Percentiles rank a stretch among this genome's conserved stretches.
Conservation (phyloP, 2,329 filamentous ascomycete genomes). For the Macroventuria anomochaeta region DNA sequence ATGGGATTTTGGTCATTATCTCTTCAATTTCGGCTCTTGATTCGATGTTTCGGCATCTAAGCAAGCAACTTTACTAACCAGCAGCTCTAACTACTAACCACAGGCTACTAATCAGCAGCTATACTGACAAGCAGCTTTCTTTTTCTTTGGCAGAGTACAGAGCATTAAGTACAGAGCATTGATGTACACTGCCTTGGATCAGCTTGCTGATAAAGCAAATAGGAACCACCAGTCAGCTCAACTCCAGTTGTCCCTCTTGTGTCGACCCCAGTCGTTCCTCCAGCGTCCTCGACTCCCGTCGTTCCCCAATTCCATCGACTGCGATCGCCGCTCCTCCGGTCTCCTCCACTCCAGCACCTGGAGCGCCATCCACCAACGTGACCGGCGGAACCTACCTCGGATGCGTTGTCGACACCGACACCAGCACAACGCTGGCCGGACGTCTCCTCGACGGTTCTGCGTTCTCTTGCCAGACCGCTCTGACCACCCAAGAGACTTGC, state of each 20-base stretch:
- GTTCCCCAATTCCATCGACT: not conserved
- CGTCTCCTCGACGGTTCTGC: not conserved
- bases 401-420: not conserved
- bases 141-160: slow-evolving; percentile 9
- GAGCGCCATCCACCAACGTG: not conserved
- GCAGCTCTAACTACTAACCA: not conserved
- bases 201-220: slow-evolving; percentile 17
- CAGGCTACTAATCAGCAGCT: not conserved
- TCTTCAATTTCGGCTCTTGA: not conserved
- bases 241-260: no score
- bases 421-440: not conserved
- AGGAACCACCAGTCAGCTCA: not conserved
- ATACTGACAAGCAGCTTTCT: not conserved
- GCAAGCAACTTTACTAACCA: not conserved
- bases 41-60: not conserved
- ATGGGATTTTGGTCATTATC: not conserved
- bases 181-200: slow-evolving; percentile 9
- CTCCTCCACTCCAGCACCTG: not conserved
- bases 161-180: slow-evolving; percentile 14
- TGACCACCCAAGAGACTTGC: not conserved
- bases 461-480: not conserved
- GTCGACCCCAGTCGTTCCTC: no score
- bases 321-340: not conserved
- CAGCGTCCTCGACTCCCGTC: no score
- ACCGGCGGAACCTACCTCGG: not conserved